phyloP scores from a whole-genome alignment of 805 yeast genomes.

The Debaryomyces maramus region DNA sequence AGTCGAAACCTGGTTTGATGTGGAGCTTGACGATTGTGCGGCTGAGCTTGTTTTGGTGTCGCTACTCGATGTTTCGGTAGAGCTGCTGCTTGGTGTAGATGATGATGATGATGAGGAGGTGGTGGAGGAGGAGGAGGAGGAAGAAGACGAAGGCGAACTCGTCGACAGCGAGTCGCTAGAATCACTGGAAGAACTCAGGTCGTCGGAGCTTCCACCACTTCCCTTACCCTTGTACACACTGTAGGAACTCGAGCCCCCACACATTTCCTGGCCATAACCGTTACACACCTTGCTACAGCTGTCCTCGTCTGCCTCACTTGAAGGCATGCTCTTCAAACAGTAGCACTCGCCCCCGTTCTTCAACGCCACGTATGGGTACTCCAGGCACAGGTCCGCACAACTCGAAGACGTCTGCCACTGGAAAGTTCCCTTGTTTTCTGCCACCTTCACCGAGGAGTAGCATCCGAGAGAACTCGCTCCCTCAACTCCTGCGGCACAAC shows the following conservation, averaged over 20 bases:
- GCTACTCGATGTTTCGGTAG: not conserved
- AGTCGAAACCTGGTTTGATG: constrained; percentile 3
- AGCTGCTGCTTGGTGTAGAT: constrained; percentile 6
- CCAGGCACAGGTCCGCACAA: constrained; percentile 31
- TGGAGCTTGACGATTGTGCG: constrained; percentile 9
- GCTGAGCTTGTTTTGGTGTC: constrained; percentile 7
- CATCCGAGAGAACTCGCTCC: constrained; percentile 24
- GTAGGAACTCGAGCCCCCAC: constrained; percentile 41
- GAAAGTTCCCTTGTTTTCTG: constrained; percentile 21
- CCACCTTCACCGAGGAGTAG: constrained; percentile 27
- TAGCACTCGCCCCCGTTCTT: constrained; percentile 37
- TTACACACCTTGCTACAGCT: constrained; percentile 32
- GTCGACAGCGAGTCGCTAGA: constrained; percentile 9
- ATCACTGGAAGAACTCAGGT: constrained; percentile 1
- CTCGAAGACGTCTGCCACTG: constrained; percentile 28
- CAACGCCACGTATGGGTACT: constrained; percentile 39
- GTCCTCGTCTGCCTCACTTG: constrained; percentile 13
- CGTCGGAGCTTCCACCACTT: constrained; percentile 5
- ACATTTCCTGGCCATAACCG: constrained; percentile 33
- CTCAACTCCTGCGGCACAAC: not conserved
- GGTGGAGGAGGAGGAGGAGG: constrained; percentile 9
- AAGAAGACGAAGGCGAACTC: constrained; percentile 9
- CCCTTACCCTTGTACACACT: constrained; percentile 30
- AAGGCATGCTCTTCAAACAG: constrained; percentile 37
- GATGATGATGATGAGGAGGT: constrained; percentile 10